Conservation (phyloP, 257 asterid species). For the Catharanthus roseus region DNA sequence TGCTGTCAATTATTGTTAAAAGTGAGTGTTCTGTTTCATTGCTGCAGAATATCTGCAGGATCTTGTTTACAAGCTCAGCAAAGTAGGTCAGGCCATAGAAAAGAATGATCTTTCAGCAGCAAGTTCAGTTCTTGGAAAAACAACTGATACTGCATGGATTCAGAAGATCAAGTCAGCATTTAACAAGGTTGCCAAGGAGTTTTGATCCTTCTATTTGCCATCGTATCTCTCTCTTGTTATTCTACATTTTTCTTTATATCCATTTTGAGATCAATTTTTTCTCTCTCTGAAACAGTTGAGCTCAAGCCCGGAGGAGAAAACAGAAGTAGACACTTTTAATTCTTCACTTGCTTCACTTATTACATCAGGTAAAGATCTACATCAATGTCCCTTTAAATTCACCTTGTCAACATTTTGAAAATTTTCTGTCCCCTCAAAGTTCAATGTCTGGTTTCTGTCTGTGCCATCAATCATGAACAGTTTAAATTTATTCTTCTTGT, state of each 20-base stretch:
- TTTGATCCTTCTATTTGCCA: background rate
- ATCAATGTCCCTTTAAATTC: background rate
- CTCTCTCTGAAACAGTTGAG: conserved; percentile 54
- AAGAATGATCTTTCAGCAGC: conserved; percentile 67
- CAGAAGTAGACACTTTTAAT: conserved; percentile 60
- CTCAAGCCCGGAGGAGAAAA: conserved; percentile 71
- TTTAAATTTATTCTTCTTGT: conserved; percentile 1
- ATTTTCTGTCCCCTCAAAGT: too few species aligned
- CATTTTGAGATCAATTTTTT: conserved; percentile 6
- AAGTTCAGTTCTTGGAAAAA: conserved; percentile 63
- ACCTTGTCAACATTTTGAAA: too few species aligned
- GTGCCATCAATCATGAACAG: too few species aligned
- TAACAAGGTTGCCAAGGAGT: conserved; percentile 41
- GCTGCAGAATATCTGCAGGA: conserved; percentile 84
- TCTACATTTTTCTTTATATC: background rate
- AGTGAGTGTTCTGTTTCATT: background rate
- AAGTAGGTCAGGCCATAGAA: conserved; percentile 80
- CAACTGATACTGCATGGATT: conserved; percentile 68
- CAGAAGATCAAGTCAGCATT: conserved; percentile 66
- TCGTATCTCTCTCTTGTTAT: background rate
- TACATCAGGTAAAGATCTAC: conserved; percentile 51
- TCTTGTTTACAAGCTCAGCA: conserved; percentile 73
- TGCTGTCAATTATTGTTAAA: background rate
- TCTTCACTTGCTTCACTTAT: conserved; percentile 58
- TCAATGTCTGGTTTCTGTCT: too few species aligned